These are phyloP conservation scores for Miscanthus sacchariflorus DNA, from an alignment of 202 grass and related monocot genomes.

Conservation along the genomic window DNA sequence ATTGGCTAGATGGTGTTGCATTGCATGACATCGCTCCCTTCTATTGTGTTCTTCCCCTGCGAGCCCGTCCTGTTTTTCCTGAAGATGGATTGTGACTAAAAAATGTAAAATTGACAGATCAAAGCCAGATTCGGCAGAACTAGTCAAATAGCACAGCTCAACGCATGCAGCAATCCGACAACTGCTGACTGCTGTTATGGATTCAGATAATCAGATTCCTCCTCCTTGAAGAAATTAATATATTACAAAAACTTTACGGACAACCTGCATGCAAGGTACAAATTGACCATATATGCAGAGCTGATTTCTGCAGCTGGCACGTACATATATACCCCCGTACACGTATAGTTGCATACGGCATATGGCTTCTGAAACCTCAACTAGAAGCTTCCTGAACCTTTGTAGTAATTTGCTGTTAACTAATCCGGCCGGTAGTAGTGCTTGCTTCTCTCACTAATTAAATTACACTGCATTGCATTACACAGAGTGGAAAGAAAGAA, in stretches of 20 bases:
- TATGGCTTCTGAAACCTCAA: conserved; percentile 21
- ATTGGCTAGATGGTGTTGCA: too few relatives aligned
- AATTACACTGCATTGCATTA: conserved; percentile 51
- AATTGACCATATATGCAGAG: conserved; percentile 4
- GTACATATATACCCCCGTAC: not conserved
- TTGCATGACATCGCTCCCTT: too few relatives aligned
- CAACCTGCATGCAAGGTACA: conserved; percentile 20
- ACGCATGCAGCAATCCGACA: not conserved
- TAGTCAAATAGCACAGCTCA: not conserved
- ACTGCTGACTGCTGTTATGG: conserved; percentile 18
- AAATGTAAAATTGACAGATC: conserved; percentile 2
- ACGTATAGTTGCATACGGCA: not conserved
- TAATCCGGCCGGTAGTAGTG: conserved; percentile 21
- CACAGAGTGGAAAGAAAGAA: not conserved
- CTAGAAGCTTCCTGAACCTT: conserved; percentile 43
- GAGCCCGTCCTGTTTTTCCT: not conserved
- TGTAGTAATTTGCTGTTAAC: conserved; percentile 24
- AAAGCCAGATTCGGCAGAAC: not conserved
- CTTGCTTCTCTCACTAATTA: conserved; percentile 37
- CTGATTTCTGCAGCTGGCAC: conserved; percentile 25
- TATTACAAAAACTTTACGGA: conserved; percentile 14
- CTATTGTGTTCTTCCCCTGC: too few relatives aligned
- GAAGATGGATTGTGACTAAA: not conserved
- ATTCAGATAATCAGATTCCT: conserved; percentile 33
- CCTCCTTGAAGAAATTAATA: conserved; percentile 30